phyloP scores from a whole-genome alignment of 2,329 filamentous ascomycete species.

The Pseudodiploospora longispora region DNA sequence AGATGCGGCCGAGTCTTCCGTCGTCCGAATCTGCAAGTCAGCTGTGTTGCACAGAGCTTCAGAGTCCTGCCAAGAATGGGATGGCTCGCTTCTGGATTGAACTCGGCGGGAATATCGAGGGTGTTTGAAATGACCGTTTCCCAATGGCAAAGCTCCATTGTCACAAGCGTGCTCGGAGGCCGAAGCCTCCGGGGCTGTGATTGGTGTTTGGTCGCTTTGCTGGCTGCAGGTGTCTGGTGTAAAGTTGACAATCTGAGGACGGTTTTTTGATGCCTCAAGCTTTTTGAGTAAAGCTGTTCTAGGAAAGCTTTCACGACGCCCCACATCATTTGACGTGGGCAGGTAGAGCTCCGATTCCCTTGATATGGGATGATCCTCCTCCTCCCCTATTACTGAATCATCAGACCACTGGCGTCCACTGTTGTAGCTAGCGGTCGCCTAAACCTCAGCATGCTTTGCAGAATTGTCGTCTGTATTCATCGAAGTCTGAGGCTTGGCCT shows the following conservation, averaged over 20 bases:
- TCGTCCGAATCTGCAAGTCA: neutral
- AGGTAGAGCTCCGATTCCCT: too few species aligned
- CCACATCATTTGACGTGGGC: too few species aligned
- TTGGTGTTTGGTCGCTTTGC: too few species aligned
- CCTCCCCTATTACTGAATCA: conserved; percentile 15
- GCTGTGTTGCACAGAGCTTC: conserved; percentile 7
- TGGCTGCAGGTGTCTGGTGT: too few species aligned
- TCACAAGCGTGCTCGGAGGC: too few species aligned
- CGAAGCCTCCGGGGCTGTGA: too few species aligned
- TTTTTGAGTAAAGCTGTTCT: too few species aligned
- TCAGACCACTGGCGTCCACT: conserved; percentile 20
- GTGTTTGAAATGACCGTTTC: conserved; percentile 19
- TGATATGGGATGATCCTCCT: too few species aligned
- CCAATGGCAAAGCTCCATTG: neutral
- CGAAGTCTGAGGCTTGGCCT: neutral
- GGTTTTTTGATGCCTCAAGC: too few species aligned
- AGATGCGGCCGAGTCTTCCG: neutral
- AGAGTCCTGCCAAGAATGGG: conserved; percentile 15
- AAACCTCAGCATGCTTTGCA: neutral
- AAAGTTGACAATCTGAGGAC: too few species aligned
- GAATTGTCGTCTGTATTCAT: neutral
- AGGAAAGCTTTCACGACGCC: too few species aligned
- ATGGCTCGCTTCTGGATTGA: conserved; percentile 41
- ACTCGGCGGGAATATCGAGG: conserved; percentile 36
- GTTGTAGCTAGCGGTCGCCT: neutral